Evolutionary conservation across 2,329 filamentous ascomycete genomes (phyloP), one percentile per base, ranked within the genome.

Genomic region (Calonectria pteridis): DNA sequence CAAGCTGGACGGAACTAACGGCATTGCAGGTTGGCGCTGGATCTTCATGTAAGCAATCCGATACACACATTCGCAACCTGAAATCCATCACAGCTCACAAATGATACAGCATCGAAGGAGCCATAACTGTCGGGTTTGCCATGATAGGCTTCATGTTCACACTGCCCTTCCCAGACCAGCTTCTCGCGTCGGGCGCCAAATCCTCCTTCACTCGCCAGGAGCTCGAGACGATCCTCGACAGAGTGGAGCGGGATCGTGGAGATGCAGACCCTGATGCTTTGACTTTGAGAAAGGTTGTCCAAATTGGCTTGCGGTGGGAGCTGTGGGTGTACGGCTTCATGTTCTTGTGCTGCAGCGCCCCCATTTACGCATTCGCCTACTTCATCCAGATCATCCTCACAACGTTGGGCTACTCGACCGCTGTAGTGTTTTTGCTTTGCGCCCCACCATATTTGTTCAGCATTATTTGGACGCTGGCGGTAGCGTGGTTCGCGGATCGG

Each of bases 381-480:
- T 92, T 93, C 83, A 84, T 92, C 4, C 91, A 91, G 3, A 88
- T 92, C 77, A 92, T 93, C 75, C 86, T 93, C 4, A 76, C 75
- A 33, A 71, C 67, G 0, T 76, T 84, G 46, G 78, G 78, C 9
- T 80, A 79, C 65, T 67, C 69, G 3, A 80, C 78, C 0, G 82
- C 80, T 20, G 62, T 77, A 4, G 78, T 81, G 0, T 83, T 83
- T 64, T 75, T 84, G 6, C 81, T 86, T 14, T 84, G 81, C 37
- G 84, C 84, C 0, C 84, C 83, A 10, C 84, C 84, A 1, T 83
- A 82, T 55, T 68, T 84, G 6, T 81, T 83, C 53, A 80, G 77
- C 33, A 82, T 83, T 29, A 72, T 84, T 50, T 81, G 81, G 76
- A 82, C 81, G 5, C 74, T 83, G n/a, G 73, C 71, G 2, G 77